Evolutionary conservation across 2,329 filamentous ascomycete genomes (phyloP), one percentile per base, ranked within the genome.

Genomic region (Fusarium subtropicale): DNA sequence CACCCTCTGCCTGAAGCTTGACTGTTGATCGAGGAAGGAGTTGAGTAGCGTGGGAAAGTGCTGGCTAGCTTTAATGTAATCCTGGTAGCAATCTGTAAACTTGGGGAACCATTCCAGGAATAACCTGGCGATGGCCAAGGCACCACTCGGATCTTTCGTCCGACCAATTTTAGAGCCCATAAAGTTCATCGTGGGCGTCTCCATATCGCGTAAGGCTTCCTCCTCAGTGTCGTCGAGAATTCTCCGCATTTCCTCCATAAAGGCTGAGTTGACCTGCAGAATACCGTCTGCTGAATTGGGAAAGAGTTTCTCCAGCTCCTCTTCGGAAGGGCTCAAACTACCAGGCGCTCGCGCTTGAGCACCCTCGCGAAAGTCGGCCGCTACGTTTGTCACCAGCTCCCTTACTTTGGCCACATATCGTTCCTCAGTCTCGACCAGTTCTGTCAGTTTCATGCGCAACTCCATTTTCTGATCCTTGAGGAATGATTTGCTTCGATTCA

Each of bases 71-170:
- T 90, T 90, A 79, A 99, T 96, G 78, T 98, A 99, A 69, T 97
- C 91, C 71, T 93, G 91, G 78, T 99, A 99, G 75, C 92, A 94
- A 61, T 94, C 89, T 28, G 92, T 92, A 76, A 99, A 98, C 70
- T 91, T 90, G 9, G 96, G 96, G 71, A 99, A 96, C 93, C 94
- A 97, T 71, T 97, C 92, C 7, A 96, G 82, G 64, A 97, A 90
- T 50, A 93, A 84, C 73, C 91, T 93, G 42, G 93, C 93, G 77
- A 97, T 91, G 41, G 89, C 87, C 39, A 92, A 81, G 18, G 92
- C 89, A 52, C 95, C 95, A 71, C 91, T 93, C 20, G 91, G 88
- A 76, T 97, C 93, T 76, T 87, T 90, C 71, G 79, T 76, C 67
- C 82, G 85, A 55, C 80, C 85, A 62, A 79, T 78, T 65, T 80